phyloP scores from a whole-genome alignment of 164 flowering plant genomes.

The Umbilicus rupestris region DNA sequence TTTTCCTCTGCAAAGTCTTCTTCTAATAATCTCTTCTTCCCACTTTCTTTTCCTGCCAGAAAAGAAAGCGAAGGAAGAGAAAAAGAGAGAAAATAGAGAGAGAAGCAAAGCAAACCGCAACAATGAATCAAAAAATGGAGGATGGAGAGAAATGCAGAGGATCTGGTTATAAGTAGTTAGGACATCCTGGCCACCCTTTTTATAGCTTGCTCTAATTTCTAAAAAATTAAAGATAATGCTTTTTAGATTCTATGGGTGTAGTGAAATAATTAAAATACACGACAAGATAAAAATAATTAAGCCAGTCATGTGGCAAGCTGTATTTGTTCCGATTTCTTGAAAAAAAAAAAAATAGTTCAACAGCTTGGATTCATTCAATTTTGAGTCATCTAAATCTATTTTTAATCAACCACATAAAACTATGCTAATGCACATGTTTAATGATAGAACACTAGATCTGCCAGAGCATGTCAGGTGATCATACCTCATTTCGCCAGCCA shows the following conservation, averaged over 20 bases:
- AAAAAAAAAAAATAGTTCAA: neutral
- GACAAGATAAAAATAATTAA: neutral
- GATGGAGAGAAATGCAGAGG: neutral
- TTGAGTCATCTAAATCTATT: neutral
- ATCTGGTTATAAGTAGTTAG: neutral
- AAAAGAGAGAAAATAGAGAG: conserved; percentile 5
- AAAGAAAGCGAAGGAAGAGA: neutral
- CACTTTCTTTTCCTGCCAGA: conserved; percentile 3
- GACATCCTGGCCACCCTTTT: neutral
- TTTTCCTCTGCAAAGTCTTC: neutral
- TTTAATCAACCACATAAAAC: neutral
- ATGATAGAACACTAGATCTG: neutral
- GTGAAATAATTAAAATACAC: neutral
- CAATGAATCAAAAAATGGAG: neutral
- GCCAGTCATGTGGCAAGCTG: conserved; percentile 6
- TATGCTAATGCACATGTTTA: neutral
- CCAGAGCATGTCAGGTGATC: neutral
- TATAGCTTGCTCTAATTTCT: neutral
- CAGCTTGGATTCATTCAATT: neutral
- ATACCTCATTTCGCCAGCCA: neutral
- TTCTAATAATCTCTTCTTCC: neutral
- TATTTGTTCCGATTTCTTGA: neutral
- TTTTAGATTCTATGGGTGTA: neutral
- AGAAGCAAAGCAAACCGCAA: neutral
- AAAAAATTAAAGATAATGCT: neutral